Evolutionary conservation across 306 rosid genomes (phyloP), one percentile per base, ranked within the genome.

Genomic region (Lathyrus tuberosus): DNA sequence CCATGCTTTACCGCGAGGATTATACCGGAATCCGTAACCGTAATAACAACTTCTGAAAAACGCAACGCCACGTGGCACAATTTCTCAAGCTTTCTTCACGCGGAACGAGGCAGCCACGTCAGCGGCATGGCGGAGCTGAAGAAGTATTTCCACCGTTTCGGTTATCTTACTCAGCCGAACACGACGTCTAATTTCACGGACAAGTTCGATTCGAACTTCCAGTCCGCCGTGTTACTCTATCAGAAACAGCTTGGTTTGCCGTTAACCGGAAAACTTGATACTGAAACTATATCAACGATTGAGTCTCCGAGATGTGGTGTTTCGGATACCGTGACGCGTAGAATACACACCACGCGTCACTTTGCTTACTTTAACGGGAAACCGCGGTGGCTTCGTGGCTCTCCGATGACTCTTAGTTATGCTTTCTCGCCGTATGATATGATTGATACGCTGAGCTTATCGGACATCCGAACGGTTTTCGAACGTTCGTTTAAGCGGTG

Each of bases 291-390:
- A 16, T 61, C 85, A 0, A 59, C 88, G 37, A 88, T 94, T 69
- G 86, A 82, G 28, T 78, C 96, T 1, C 98, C 98, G 17, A 77
- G 98, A 64, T 94, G 98, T 63, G 98, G 98, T 28, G 86, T 93
- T 20, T 85, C 84, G 9, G 98, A 93, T 61, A 14, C 24, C 30
- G 13, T 65, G 2, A 14, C 56, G 30, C 76, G 71, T 3, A 42
- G 35, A 5, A 6, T 81, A 0, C 90, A 81, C 15, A 7, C 78
- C 38, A 68, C 79, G 0, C 83, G 88, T 8, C 99, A 46, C 82
- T 94, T 14, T 62, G 89, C 92, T 2, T 94, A 76, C 79, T 94
- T 94, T 66, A 24, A 79, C 72, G 99, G 97, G 0, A 77, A 78
- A 64, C 99, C 99, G 6, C 75, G 97, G 66, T 94, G 99, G 99